A percentile compares a stretch with the other conserved stretches of the same genome.
phyloP scores from a whole-genome alignment of 495 filamentous ascomycete species.

The Bathelium albidoporum region DNA sequence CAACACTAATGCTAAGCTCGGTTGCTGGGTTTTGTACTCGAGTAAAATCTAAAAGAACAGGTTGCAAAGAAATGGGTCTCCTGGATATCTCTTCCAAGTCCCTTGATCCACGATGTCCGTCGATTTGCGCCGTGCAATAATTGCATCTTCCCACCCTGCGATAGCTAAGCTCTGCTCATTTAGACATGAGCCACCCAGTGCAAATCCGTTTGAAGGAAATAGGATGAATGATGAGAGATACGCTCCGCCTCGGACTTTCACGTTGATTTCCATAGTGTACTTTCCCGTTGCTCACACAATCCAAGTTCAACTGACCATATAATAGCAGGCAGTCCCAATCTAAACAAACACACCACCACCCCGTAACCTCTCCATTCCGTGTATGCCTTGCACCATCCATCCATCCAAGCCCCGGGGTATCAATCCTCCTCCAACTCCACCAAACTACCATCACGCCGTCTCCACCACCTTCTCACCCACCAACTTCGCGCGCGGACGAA shows the following conservation, averaged over 20 bases:
- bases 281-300: not conserved
- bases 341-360: too few species aligned
- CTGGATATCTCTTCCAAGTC: too few species aligned
- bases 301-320: too few species aligned
- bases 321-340: too few species aligned
- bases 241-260: not conserved
- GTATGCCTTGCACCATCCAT: too few species aligned
- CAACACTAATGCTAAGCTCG: too few species aligned
- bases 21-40: too few species aligned
- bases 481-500: slow-evolving; percentile 39
- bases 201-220: not conserved
- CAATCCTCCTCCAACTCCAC: not conserved
- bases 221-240: not conserved
- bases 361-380: not conserved
- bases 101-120: too few species aligned
- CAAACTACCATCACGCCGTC: not conserved
- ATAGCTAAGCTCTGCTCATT: not conserved
- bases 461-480: slow-evolving; percentile 21
- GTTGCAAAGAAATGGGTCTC: too few species aligned
- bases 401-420: not conserved
- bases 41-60: too few species aligned
- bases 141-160: not conserved
- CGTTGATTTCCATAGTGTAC: not conserved
- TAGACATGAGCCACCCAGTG: not conserved
- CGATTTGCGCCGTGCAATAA: too few species aligned